These are phyloP conservation scores for Oidium heveae DNA, from an alignment of 2,329 filamentous ascomycete genomes.

Conservation along the genomic window DNA sequence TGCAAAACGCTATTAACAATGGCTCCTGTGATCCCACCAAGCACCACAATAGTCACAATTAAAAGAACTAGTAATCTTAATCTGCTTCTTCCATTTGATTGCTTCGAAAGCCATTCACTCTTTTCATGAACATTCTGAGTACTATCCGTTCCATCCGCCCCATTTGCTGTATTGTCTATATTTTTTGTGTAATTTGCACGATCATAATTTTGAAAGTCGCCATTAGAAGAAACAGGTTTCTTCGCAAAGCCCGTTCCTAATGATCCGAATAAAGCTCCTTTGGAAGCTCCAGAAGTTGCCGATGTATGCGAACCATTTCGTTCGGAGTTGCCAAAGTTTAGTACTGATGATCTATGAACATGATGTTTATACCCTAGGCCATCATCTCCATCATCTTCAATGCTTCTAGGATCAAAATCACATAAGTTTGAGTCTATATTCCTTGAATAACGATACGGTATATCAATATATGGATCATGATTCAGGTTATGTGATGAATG, in stretches of 20 bases:
- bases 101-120: conserved; percentile 33
- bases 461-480: conserved; percentile 11
- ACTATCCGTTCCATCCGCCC: not conserved
- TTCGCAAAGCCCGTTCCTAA: conserved; percentile 11
- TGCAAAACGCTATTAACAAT: conserved; percentile 32
- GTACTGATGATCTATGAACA: conserved; percentile 26
- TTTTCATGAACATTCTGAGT: conserved; percentile 25
- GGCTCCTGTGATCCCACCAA: conserved; percentile 48
- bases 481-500: conserved; percentile 8
- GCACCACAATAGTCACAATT: conserved; percentile 35
- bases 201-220: not conserved
- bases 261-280: conserved; percentile 15
- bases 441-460: conserved; percentile 10
- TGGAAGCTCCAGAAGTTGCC: conserved; percentile 15
- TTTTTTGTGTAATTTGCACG: not conserved
- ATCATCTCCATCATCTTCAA: conserved; percentile 74
- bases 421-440: conserved; percentile 11
- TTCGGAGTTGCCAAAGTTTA: conserved; percentile 11
- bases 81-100: conserved; percentile 36
- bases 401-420: conserved; percentile 39
- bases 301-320: conserved; percentile 2
- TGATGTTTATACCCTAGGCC: conserved; percentile 33
- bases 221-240: conserved; percentile 8
- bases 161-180: not conserved
- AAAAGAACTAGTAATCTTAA: conserved; percentile 44